A percentile compares a stretch with the other conserved stretches of the same genome.
phyloP scores from a whole-genome alignment of 352 stramenopile genomes.

The Lagenidium giganteum region DNA sequence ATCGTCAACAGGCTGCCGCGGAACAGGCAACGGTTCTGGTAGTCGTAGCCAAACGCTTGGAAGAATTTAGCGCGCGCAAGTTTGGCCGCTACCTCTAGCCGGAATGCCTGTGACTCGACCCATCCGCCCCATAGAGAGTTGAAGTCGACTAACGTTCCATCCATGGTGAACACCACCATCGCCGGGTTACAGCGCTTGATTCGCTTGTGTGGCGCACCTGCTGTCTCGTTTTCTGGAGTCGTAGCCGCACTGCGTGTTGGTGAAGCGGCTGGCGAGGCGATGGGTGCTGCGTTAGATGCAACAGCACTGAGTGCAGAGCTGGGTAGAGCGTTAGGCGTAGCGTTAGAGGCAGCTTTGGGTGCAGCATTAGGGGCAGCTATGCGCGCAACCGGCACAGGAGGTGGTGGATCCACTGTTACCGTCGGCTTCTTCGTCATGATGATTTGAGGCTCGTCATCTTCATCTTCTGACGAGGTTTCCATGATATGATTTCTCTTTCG shows the following conservation, averaged over 20 bases:
- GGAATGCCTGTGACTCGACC: constrained; percentile 29
- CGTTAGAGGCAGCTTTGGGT: too few relatives aligned
- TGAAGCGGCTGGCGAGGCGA: background rate
- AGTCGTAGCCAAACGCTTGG: constrained; percentile 31
- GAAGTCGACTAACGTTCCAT: constrained; percentile 47
- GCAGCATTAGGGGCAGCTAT: too few relatives aligned
- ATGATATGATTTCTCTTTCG: too few relatives aligned
- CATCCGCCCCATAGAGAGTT: constrained; percentile 35
- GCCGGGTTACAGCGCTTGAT: constrained; percentile 17
- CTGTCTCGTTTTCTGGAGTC: constrained; percentile 3
- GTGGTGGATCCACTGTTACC: too few relatives aligned
- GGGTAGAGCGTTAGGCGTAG: too few relatives aligned
- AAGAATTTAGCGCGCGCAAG: constrained; percentile 27
- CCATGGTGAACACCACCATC: constrained; percentile 48
- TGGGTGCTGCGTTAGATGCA: constrained; percentile 3
- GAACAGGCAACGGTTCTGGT: constrained; percentile 15
- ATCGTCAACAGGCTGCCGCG: constrained; percentile 25
- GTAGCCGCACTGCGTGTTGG: background rate
- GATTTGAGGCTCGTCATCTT: too few relatives aligned
- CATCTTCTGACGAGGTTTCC: too few relatives aligned
- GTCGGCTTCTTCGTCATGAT: too few relatives aligned
- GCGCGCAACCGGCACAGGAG: too few relatives aligned
- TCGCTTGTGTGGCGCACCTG: too few relatives aligned
- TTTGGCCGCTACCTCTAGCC: constrained; percentile 21
- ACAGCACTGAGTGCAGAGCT: constrained; percentile 1